These are phyloP conservation scores for Hyphodiscus hymeniophilus DNA, from an alignment of 495 filamentous ascomycete species.

Conservation along the genomic window DNA sequence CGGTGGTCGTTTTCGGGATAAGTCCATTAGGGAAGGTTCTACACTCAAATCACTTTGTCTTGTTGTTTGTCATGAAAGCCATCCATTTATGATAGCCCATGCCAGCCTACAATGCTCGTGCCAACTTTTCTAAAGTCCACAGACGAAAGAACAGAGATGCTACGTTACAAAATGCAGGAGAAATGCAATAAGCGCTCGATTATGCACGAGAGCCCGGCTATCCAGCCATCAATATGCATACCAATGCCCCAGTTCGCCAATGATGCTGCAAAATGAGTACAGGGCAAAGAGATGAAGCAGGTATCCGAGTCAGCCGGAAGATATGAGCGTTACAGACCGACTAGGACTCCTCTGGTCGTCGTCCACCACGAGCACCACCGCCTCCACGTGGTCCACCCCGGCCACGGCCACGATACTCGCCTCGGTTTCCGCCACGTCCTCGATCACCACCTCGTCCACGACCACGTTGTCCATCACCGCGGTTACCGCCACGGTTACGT, in stretches of 20 bases:
- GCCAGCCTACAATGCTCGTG: no score
- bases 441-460: constrained; percentile 48
- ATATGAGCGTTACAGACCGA: background rate
- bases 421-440: constrained; percentile 39
- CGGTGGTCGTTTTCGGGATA: no score
- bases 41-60: no score
- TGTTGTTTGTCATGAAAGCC: no score
- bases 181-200: constrained; percentile 14
- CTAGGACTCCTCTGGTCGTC: constrained; percentile 19
- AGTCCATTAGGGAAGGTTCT: no score
- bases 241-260: constrained; percentile 19
- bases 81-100: no score
- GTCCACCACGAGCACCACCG: constrained; percentile 14
- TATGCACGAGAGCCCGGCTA: constrained; percentile 13
- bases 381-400: constrained; percentile 27
- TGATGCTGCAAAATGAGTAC: constrained; percentile 21
- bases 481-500: constrained; percentile 49
- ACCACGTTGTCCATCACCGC: constrained; percentile 29
- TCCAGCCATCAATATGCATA: constrained; percentile 23
- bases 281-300: constrained; percentile 12
- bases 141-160: background rate
- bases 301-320: background rate
- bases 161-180: background rate
- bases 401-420: constrained; percentile 37
- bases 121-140: no score